Evolutionary conservation across 164 flowering plant species (phyloP), one percentile per base, ranked within the genome.

Genomic region (Kingdonia uniflora): DNA sequence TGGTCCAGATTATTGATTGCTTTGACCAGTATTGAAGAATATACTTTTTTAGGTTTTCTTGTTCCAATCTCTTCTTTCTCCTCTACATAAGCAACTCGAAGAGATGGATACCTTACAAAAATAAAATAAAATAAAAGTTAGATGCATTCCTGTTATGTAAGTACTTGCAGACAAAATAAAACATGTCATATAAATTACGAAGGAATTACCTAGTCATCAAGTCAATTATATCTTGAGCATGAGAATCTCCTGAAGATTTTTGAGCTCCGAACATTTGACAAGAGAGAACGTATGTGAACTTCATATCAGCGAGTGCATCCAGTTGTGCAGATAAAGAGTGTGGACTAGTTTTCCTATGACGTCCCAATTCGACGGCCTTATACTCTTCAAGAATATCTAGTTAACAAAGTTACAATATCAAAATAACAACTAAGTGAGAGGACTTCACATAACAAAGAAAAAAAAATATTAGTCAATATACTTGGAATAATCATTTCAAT

Each of bases 21-120:
- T 68, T 85, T 91, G 44, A 85, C 80, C 67, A 91, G 60, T 54
- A 82, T 54, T 53, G 98, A 91, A 26, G 85, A 80, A 67, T 91
- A 91, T 52, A 79, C 75, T 69, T 81, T 85, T 19, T 39, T 65
- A 61, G 69, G 55, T 53, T 54, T 57, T 22, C 68, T 62, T 2
- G 29, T 57, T 51, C 55, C 63, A n/a, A 70, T 66, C 44, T 69
- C 82, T 74, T 91, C 96, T 64, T 78, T 87, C 79, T 91, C 98
- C 65, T 87, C 98, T 61, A 91, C 84, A 66, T 91, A 87, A 55
- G 98, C 92, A 69, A 91, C 92, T 42, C 98, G 95, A 2, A 91
- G 64, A 49, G 90, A 72, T 42, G 90, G 96, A 59, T 91, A 76
- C 79, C 97, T 90, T 54, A 52, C 65, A 52, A 57, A 21, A 64